Conservation (phyloP, 176 grass and related monocot genomes). For the Lolium multiflorum region DNA sequence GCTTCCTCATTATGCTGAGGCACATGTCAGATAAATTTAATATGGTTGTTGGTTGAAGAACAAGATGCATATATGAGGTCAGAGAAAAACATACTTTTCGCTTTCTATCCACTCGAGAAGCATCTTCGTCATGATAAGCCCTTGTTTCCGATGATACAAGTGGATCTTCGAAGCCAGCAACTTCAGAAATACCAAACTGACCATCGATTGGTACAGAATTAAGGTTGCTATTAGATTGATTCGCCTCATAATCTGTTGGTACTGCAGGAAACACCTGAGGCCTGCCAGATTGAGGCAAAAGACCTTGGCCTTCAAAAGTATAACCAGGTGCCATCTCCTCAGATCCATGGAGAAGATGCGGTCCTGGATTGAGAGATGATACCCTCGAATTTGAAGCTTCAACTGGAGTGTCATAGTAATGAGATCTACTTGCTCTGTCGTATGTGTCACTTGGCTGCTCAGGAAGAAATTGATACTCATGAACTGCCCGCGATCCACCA, state of each 20-base stretch:
- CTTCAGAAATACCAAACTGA: conserved; percentile 64
- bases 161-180: conserved; percentile 67
- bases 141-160: conserved; percentile 73
- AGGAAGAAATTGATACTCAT: conserved; percentile 97
- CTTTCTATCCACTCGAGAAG: conserved; percentile 76
- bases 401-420: conserved; percentile 77
- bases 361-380: conserved; percentile 47
- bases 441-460: conserved; percentile 77
- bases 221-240: conserved; percentile 61
- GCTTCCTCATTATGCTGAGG: conserved; percentile 79
- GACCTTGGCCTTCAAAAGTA: conserved; percentile 83
- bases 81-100: conserved; percentile 72
- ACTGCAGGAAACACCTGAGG: conserved; percentile 60
- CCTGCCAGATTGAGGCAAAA: conserved; percentile 67
- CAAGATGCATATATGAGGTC: conserved; percentile 27
- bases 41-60: conserved; percentile 29
- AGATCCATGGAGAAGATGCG: conserved; percentile 63
- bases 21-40: conserved; percentile 43
- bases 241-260: conserved; percentile 65
- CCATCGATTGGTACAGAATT: conserved; percentile 60
- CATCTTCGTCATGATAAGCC: conserved; percentile 71
- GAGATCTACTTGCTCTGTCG: conserved; percentile 65
- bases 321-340: conserved; percentile 61
- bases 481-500: conserved; percentile 61
- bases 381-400: conserved; percentile 55